A percentile compares a stretch with the other conserved stretches of the same genome.
phyloP scores from a whole-genome alignment of 2,329 filamentous ascomycete genomes.

The Scleromitrula shiraiana region DNA sequence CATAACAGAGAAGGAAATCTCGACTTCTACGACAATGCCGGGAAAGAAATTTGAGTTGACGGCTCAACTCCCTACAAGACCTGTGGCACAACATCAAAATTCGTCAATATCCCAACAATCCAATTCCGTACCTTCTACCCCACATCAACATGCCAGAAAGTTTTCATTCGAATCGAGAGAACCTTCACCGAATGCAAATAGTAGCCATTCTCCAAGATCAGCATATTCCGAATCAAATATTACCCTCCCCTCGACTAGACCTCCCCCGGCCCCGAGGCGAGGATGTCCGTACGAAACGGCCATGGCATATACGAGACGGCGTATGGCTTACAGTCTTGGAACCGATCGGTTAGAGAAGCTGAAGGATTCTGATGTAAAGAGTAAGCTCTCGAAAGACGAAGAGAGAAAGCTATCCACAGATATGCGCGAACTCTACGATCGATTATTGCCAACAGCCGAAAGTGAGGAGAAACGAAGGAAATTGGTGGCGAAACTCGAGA shows the following conservation, averaged over 20 bases:
- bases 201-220: slow-evolving; percentile 80
- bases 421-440: slow-evolving; percentile 77
- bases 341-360: slow-evolving; percentile 67
- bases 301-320: slow-evolving; percentile 68
- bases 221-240: slow-evolving; percentile 84
- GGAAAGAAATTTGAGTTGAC: slow-evolving; percentile 27
- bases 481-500: slow-evolving; percentile 81
- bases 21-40: slow-evolving; percentile 28
- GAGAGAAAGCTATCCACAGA: slow-evolving; percentile 70
- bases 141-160: slow-evolving; percentile 78
- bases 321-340: slow-evolving; percentile 90
- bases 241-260: slow-evolving; percentile 58
- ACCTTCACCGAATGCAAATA: slow-evolving; percentile 70
- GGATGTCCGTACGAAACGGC: slow-evolving; percentile 86
- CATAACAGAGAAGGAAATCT: slow-evolving; percentile 49
- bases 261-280: slow-evolving; percentile 49
- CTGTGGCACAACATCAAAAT: slow-evolving; percentile 37
- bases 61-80: slow-evolving; percentile 24
- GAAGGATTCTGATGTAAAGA: slow-evolving; percentile 64
- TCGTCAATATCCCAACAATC: slow-evolving; percentile 57
- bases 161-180: slow-evolving; percentile 72
- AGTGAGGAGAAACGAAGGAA: slow-evolving; percentile 68
- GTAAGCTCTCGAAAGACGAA: slow-evolving; percentile 60
- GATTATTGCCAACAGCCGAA: slow-evolving; percentile 71
- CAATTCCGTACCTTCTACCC: slow-evolving; percentile 87